phyloP scores from a whole-genome alignment of 768 basidiomycete genomes.

The Lactarius sp. region DNA sequence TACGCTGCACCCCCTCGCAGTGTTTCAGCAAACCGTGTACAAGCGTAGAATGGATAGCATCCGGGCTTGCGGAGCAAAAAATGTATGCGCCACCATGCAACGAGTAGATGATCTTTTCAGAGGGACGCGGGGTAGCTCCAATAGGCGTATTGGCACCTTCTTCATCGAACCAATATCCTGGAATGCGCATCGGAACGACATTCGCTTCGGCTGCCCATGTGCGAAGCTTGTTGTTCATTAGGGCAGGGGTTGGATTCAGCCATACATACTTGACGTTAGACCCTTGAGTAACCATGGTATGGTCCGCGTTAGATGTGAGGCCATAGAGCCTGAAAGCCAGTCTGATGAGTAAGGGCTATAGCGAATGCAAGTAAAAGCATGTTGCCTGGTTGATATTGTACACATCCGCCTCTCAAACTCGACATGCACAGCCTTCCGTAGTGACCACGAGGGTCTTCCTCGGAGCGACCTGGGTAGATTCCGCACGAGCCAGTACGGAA shows the following conservation, averaged over 20 bases:
- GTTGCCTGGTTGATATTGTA: background rate
- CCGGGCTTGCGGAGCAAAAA: slow-evolving; percentile 6
- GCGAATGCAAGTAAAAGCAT: background rate
- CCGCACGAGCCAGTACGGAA: slow-evolving; percentile 3
- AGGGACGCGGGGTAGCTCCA: slow-evolving; percentile 1
- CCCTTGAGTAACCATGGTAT: background rate
- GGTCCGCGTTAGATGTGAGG: background rate
- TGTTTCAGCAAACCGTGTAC: too few species aligned
- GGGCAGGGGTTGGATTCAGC: slow-evolving; percentile 15
- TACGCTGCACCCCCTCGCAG: too few species aligned
- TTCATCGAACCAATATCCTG: slow-evolving; percentile 25
- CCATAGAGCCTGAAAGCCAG: background rate
- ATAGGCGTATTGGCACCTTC: background rate
- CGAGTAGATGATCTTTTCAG: slow-evolving; percentile 19
- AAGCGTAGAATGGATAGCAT: slow-evolving; percentile 1
- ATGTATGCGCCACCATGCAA: slow-evolving; percentile 23
- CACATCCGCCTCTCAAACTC: background rate
- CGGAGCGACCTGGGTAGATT: background rate
- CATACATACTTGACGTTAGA: slow-evolving; percentile 17
- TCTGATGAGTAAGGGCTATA: background rate
- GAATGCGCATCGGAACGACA: slow-evolving; percentile 21
- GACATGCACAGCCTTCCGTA: background rate
- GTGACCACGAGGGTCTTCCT: background rate
- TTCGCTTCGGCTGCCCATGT: slow-evolving; percentile 18
- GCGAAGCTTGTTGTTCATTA: slow-evolving; percentile 12